Conservation (phyloP, 2,329 filamentous ascomycete species). For the Colletotrichum tabaci region DNA sequence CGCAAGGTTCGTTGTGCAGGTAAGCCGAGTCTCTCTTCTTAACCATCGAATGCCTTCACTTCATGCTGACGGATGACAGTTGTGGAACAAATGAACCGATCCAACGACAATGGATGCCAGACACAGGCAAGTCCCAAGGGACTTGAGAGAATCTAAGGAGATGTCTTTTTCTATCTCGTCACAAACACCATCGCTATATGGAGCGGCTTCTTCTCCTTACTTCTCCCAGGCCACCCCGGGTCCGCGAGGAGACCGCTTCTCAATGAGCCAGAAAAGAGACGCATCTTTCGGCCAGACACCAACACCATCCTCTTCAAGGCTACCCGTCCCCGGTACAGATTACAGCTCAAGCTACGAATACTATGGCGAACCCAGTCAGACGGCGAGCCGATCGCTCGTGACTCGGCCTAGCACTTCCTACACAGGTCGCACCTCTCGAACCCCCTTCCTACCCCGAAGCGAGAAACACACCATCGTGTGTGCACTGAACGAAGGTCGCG, state of each 20-base stretch:
- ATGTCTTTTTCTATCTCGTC: background rate
- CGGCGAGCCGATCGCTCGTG: background rate
- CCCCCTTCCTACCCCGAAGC: conserved; percentile 59
- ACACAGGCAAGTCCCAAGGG: background rate
- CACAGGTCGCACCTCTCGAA: conserved; percentile 61
- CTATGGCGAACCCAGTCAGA: background rate
- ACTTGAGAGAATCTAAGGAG: background rate
- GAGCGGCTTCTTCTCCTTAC: conserved; percentile 20
- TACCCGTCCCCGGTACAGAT: background rate
- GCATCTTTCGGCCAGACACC: background rate
- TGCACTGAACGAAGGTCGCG: conserved; percentile 89
- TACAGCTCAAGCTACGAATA: conserved; percentile 22
- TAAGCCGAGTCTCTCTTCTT: no score
- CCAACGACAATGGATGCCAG: background rate
- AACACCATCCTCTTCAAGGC: background rate
- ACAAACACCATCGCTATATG: background rate
- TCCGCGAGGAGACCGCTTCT: conserved; percentile 34
- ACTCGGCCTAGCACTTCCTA: conserved; percentile 56
- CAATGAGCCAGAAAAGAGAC: background rate
- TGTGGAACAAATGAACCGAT: background rate
- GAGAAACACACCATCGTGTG: conserved; percentile 84
- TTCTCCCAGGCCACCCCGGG: conserved; percentile 44
- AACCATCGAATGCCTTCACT: background rate
- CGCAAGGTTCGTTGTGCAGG: background rate
- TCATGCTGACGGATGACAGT: background rate